Evolutionary conservation across 495 filamentous ascomycete species (phyloP), one percentile per base, ranked within the genome.

Genomic region (Aspergillus hancockii): DNA sequence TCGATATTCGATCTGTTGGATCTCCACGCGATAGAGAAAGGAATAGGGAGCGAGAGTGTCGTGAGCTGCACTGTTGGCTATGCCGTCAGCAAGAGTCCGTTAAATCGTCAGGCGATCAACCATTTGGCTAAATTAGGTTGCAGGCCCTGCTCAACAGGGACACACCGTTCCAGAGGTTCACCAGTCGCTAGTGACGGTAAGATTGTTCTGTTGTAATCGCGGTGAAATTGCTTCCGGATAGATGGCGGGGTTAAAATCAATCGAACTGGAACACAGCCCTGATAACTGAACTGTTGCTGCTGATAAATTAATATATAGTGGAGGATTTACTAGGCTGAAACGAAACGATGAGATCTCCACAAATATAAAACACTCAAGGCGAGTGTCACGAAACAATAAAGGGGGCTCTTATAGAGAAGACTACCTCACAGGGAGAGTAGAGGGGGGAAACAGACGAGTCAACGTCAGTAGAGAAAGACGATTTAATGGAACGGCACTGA

Each of bases 371-470:
- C 22, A 23, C n/a, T 49, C 49, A 23, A 36, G 60, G 40, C 52
- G 57, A 57, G 61, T 40, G 41, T 47, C 12, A 28, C 23, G 21
- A 21, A 18, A 59, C n/a, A 58, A 51, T 14, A 58, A 21, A 4
- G 9, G 16, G 36, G 16, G 3, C 12, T 3, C 12, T 40, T 9
- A 40, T 40, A n/a, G 36, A n/a, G 16, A 40, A 13, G 16, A 40
- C 3, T 40, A 40, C 12, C n/a, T 13, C 9, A 40, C 3, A 40
- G 2, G 3, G 3, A 13, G 36, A 40, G 16, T 9, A 40, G 16
- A 40, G 36, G 16, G 12, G n/a, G 16, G 12, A 40, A n/a, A 4
- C 3, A 40, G 16, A 40, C 28, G 23, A 28, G 3, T 28, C 25
- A 28, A 28, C n/a, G n/a, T n/a, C n/a, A 28, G 25, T 7, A 28